Percentiles rank a stretch among this genome's conserved stretches.
These are phyloP conservation scores for Saccharomycopsis sp. DNA, from an alignment of 805 yeast species.

Conservation along the genomic window DNA sequence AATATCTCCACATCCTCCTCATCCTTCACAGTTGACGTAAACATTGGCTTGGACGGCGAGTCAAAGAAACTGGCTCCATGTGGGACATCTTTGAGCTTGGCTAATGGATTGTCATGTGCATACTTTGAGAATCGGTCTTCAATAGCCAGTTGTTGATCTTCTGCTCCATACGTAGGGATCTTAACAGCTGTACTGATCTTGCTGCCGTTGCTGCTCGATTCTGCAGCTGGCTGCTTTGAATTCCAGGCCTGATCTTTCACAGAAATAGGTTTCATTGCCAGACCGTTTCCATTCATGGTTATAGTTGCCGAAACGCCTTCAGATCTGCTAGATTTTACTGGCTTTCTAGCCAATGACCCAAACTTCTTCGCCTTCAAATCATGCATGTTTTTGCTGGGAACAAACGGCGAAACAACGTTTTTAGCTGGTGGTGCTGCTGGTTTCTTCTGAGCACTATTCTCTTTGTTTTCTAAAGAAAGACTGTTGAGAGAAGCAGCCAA, in stretches of 20 bases:
- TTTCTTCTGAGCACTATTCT: not conserved
- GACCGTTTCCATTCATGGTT: not conserved
- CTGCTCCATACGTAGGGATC: too few relatives aligned
- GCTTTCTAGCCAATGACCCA: not conserved
- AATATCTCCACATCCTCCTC: slow-evolving; percentile 19
- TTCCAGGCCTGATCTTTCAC: not conserved
- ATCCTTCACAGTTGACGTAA: slow-evolving; percentile 11
- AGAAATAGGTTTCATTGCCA: not conserved
- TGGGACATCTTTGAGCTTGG: not conserved
- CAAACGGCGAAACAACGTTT: not conserved
- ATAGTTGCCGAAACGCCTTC: not conserved
- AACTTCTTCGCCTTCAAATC: not conserved
- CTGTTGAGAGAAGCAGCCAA: not conserved
- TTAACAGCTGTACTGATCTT: not conserved
- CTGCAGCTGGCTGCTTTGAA: too few relatives aligned
- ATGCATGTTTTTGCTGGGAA: not conserved
- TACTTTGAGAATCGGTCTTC: slow-evolving; percentile 9
- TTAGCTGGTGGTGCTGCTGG: not conserved
- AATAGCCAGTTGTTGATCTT: too few relatives aligned
- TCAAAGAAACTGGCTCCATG: not conserved
- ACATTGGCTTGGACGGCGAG: too few relatives aligned
- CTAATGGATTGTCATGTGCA: not conserved
- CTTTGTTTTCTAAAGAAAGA: not conserved
- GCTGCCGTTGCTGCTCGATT: not conserved
- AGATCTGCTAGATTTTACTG: not conserved